phyloP scores from a whole-genome alignment of 2,329 filamentous ascomycete genomes.

The Calonectria ilicicola region DNA sequence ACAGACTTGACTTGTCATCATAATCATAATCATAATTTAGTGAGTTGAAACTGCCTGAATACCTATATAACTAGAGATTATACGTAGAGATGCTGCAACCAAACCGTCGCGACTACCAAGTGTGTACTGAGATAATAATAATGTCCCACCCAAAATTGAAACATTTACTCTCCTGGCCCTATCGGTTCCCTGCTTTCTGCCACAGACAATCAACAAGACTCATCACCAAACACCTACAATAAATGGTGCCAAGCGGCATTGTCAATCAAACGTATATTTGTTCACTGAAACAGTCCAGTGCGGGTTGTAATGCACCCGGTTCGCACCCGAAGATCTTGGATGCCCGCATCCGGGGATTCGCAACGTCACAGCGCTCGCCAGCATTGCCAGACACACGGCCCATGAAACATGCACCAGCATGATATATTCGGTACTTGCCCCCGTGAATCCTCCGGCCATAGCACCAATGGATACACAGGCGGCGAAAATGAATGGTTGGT shows the following conservation, averaged over 20 bases:
- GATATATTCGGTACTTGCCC: constrained; percentile 37
- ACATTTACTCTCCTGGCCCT: background rate
- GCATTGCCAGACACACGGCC: constrained; percentile 41
- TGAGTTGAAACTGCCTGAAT: background rate
- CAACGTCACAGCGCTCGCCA: constrained; percentile 30
- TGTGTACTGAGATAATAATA: background rate
- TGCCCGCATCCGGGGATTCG: constrained; percentile 16
- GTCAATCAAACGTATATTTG: background rate
- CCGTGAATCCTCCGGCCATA: constrained; percentile 27
- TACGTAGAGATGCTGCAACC: background rate
- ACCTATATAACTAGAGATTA: background rate
- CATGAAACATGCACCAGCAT: constrained; percentile 40
- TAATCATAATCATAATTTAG: background rate
- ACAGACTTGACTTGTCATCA: background rate
- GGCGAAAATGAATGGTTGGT: constrained; percentile 32
- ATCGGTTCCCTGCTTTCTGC: background rate
- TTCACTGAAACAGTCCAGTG: background rate
- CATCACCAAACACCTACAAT: background rate
- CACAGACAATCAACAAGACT: background rate
- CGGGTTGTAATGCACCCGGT: background rate
- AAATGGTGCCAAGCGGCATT: background rate
- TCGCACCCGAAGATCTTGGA: constrained; percentile 7
- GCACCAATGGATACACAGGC: constrained; percentile 34
- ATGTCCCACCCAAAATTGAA: background rate
- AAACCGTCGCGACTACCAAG: background rate